These are phyloP conservation scores for Sporothrix protearum DNA, from an alignment of 2,329 filamentous ascomycete genomes.

Conservation along the genomic window DNA sequence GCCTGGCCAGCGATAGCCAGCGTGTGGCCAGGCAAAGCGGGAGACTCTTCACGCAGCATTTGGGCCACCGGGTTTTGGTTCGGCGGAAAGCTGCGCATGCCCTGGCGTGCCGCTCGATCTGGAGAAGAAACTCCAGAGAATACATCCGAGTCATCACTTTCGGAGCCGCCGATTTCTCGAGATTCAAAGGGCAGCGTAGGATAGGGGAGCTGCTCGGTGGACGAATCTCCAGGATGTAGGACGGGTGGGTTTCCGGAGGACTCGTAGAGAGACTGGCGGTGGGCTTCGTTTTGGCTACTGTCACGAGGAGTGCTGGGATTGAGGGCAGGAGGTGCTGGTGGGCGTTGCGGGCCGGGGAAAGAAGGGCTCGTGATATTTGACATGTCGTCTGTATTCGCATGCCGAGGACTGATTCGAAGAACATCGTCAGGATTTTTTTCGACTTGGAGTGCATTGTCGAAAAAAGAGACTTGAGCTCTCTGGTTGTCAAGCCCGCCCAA, in stretches of 20 bases:
- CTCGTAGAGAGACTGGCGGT: background rate
- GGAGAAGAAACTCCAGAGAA: slow-evolving; percentile 12
- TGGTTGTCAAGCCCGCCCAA: no score
- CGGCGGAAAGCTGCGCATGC: background rate
- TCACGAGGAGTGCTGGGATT: no score
- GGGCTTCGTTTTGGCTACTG: background rate
- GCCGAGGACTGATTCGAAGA: background rate
- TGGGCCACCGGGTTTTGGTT: background rate
- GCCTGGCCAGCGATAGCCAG: no score
- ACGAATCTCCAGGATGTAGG: background rate
- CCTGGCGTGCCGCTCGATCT: background rate
- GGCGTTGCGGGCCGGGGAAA: no score
- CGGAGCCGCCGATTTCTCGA: background rate
- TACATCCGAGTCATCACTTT: background rate
- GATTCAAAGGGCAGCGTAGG: background rate
- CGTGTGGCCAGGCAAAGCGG: background rate
- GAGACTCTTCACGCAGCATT: background rate
- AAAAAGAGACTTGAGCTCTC: background rate
- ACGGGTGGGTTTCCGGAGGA: background rate
- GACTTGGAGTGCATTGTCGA: background rate
- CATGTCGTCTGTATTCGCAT: background rate
- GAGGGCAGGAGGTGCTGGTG: background rate
- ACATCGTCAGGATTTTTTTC: background rate
- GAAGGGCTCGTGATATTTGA: no score
- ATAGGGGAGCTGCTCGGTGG: background rate